Base-by-base conservation (phyloP, 768 basidiomycete genomes). In the Podaxis mareebaensis region DNA sequence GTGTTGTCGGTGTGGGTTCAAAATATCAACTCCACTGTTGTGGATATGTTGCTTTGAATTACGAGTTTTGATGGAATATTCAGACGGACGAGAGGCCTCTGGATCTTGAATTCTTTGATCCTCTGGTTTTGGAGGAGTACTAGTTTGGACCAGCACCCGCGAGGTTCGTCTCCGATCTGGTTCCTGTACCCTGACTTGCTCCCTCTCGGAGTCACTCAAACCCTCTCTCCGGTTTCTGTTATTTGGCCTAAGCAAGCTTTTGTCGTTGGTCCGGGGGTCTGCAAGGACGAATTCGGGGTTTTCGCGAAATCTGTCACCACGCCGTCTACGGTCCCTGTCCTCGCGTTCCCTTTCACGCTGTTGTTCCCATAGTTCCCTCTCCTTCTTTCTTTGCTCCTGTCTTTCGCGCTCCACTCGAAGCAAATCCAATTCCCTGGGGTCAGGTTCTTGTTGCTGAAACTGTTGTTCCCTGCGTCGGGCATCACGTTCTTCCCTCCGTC, bases 401-500 rank as follows among this genome's bases (percentile, higher is more conserved):
- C 65, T 58, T 28, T 66, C 57, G 11, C 56, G 51, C 28, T 68
- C 68, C n/a, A 51, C 11, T n/a, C 53, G 61, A 48, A 59, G 61
- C n/a, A 57, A 30, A 38, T 57, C 65, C 26, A 53, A 39, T 33
- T 67, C 54, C 22, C 33, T 54, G 1, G 33, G 12, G 12, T 63
- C 55, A 12, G 49, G 20, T 44, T 60, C 66, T 30, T 53, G 49
- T 54, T 65, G 62, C 44, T 55, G 52, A 46, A 12, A 60, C 54
- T 49, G 66, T 51, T 61, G 66, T 61, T 64, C 60, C 24, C 51
- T 65, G 17, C 60, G 49, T 58, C 65, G 63, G 12, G 53, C 39
- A 8, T 66, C 66, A 26, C 67, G 64, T 24, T 65, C 57, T n/a
- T 67, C 54, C 26, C 58, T 65, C 22, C 61, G 57, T 46, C 58